Percentiles rank a stretch among this genome's conserved stretches.
These are phyloP conservation scores for Metschnikowia dekortorum DNA, from an alignment of 805 yeast genomes.

Conservation along the genomic window DNA sequence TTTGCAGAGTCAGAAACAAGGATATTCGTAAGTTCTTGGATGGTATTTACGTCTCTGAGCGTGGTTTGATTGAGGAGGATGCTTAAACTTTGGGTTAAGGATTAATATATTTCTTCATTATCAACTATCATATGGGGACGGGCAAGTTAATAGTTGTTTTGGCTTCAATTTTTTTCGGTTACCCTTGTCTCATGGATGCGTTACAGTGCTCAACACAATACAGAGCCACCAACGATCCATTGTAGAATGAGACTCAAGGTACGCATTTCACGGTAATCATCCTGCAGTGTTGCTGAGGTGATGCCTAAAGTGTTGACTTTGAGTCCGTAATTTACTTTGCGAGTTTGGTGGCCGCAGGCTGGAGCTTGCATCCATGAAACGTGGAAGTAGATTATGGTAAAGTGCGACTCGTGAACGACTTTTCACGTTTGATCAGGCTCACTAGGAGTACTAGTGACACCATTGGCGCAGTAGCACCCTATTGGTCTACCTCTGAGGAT, in stretches of 20 bases:
- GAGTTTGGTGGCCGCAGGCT: constrained; percentile 1
- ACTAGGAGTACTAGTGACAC: too few relatives aligned
- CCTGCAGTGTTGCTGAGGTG: constrained; percentile 1
- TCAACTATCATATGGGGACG: constrained; percentile 17
- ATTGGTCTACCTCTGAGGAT: too few relatives aligned
- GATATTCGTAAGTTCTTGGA: constrained; percentile 99
- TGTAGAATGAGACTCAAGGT: constrained; percentile 17
- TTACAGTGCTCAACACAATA: constrained; percentile 39
- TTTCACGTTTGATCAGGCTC: not conserved
- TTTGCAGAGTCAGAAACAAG: constrained; percentile 98
- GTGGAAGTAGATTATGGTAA: not conserved
- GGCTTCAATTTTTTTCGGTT: constrained; percentile 10
- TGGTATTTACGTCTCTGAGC: constrained; percentile 98
- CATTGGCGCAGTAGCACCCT: too few relatives aligned
- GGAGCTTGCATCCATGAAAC: constrained; percentile 1
- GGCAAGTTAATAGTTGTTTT: constrained; percentile 18
- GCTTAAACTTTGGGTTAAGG: constrained; percentile 9
- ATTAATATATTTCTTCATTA: constrained; percentile 24
- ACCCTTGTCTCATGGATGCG: constrained; percentile 30
- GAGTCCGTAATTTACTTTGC: not conserved
- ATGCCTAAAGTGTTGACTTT: not conserved
- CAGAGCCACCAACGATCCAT: constrained; percentile 47
- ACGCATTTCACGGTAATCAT: not conserved
- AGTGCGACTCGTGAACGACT: not conserved
- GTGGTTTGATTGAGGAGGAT: constrained; percentile 80